Evolutionary conservation across 2,329 filamentous ascomycete species (phyloP), one percentile per base, ranked within the genome.

Genomic region (Xylariaceae sp.): DNA sequence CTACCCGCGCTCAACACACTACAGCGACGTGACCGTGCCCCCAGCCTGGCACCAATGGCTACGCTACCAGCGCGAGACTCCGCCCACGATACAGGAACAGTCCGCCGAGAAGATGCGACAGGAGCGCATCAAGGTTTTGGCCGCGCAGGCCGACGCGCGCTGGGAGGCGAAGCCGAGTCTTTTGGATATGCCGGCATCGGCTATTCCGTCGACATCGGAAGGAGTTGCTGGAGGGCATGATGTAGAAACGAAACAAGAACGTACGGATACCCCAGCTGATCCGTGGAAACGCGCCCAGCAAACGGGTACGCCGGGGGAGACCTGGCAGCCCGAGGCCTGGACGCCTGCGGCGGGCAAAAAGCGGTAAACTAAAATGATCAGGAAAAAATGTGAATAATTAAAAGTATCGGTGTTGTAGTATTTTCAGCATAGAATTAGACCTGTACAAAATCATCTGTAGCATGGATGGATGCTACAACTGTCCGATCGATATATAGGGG

Each of bases 31-130:
- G 56, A 73, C 73, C 58, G 83, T 88, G 61, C 75, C 80, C 55
- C 85, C 86, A 9, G 77, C 80, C 64, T 88, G 86, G 86, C 85
- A 88, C 73, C 85, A 88, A 68, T 88, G 86, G 86, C 77, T 88
- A 53, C 82, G 86, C 13, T 78, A 88, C 71, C 82, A 80, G 51
- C 81, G 86, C 17, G 61, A 68, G 2, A 70, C 79, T 0, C 76
- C 85, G 1, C 86, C 86, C 0, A 80, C 76, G 1, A 71, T 88
- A 9, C 72, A 73, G 0, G 86, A 88, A 71, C 84, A 87, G 71
- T 68, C 73, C 5, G 71, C 69, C 39, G 85, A 88, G 56, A 69
- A 83, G 1, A 68, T 71, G 9, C 78, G 86, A 30, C 82, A 79
- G 71, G 74, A 76, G 54, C 76, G 78, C 59, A 78, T 87, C 64